Base-by-base conservation (phyloP, 176 grass and related monocot species). In the Lolium multiflorum region DNA sequence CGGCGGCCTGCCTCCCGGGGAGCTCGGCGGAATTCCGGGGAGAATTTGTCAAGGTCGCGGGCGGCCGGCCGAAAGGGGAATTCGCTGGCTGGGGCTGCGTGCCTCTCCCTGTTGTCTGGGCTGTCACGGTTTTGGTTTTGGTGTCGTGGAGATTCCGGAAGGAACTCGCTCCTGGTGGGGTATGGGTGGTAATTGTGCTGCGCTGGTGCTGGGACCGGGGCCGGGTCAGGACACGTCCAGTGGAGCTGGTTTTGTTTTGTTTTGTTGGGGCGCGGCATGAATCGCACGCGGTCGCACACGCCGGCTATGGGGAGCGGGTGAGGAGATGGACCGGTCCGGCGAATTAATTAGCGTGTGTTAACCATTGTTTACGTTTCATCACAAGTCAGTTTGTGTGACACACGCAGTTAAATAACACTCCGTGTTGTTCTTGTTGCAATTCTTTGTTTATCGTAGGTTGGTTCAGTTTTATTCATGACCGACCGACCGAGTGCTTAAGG, bases 141-240 rank as follows among this genome's bases (percentile, higher is more conserved):
- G 62, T 44, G 35, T 56, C 81, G 79, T 69, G 79, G 80, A 52
- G 79, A 82, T 88, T 82, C 79, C 79, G 71, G 48, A 35, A 82
- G 71, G 48, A 35, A 82, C 56, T 67, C 79, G 17, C 60, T 88
- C 71, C 38, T 39, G 38, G 70, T 52, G 18, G 56, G 81, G 68
- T 70, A 43, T 1, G 46, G 14, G 67, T 11, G 11, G 11, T 71
- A 86, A 79, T 72, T 62, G 39, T 51, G 54, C 4, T 58, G 62
- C 7, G 73, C 73, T 48, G 38, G 54, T 25, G 31, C 20, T 39
- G 28, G 68, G 81, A 1, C 15, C 4, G 0, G 37, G 54, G 9
- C 4, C 6, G 20, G 37, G 66, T 5, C 79, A 18, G 25, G 54
- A 16, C 14, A 66, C 24, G 44, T 50, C 7, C 31, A n/a, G 4